Evolutionary conservation across 75 land plant genomes (phyloP).

Genomic region (Picea sitchensis): DNA sequence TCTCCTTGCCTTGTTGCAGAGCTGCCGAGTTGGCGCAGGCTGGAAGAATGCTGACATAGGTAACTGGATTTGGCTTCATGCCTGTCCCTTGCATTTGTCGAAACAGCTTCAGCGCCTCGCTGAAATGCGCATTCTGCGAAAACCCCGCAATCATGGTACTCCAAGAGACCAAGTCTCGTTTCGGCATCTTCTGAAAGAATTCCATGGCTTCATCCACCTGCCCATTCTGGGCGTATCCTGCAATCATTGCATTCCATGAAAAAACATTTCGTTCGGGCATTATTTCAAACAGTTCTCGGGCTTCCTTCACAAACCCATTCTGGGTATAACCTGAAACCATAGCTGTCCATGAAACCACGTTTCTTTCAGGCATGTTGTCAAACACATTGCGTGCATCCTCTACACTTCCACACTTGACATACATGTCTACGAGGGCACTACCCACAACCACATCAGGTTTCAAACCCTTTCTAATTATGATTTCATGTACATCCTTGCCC

Average conservation of each 20-base stretch:
- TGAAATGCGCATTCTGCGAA: conserved; percentile 13
- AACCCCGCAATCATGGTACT: conserved; percentile 15
- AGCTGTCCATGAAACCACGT: conserved; percentile 16
- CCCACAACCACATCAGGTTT: conserved; percentile 9
- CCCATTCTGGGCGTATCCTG: conserved; percentile 12
- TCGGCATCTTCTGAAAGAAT: conserved; percentile 38
- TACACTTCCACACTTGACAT: conserved; percentile 19
- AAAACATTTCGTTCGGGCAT: conserved; percentile 13
- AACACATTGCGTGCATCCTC: conserved; percentile 14
- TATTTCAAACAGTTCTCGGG: conserved; percentile 8
- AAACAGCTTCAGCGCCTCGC: conserved; percentile 19
- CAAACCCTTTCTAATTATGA: not conserved
- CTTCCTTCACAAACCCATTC: conserved; percentile 9
- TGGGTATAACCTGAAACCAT: conserved; percentile 23
- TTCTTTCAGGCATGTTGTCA: conserved; percentile 11
- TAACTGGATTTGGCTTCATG: conserved; percentile 9
- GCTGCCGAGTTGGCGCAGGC: conserved; percentile 24
- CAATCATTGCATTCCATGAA: conserved; percentile 11
- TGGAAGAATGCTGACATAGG: conserved; percentile 15
- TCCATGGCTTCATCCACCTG: conserved; percentile 42
- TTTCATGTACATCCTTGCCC: conserved; percentile 12
- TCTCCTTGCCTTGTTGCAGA: conserved; percentile 12
- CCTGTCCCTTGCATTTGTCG: conserved; percentile 14
- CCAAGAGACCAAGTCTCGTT: conserved; percentile 17
- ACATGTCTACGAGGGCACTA: conserved; percentile 14